A percentile compares a stretch with the other conserved stretches of the same genome.
These are phyloP conservation scores for Paecilomyces formosus DNA, from an alignment of 2,329 filamentous ascomycete species.

Conservation along the genomic window DNA sequence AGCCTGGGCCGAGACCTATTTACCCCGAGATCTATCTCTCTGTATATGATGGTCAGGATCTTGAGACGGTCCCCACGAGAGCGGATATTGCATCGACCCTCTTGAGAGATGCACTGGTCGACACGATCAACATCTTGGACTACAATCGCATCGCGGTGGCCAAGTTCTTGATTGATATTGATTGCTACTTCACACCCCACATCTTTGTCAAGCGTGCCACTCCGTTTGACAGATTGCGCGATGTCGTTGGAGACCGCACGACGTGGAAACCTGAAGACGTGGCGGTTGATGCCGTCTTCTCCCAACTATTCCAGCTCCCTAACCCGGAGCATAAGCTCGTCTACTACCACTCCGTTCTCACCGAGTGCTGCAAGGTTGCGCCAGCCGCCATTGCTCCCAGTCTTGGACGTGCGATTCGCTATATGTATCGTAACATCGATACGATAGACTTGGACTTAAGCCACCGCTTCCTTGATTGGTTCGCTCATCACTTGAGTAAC, in stretches of 20 bases:
- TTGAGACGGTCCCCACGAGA: slow-evolving; percentile 77
- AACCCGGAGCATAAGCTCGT: slow-evolving; percentile 85
- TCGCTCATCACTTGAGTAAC: slow-evolving; percentile 94
- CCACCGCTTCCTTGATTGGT: slow-evolving; percentile 93
- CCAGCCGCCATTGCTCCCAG: slow-evolving; percentile 94
- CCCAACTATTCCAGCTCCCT: slow-evolving; percentile 84
- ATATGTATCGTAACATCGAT: slow-evolving; percentile 74
- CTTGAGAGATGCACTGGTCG: slow-evolving; percentile 75
- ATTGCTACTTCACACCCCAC: slow-evolving; percentile 83
- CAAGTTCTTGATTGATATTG: slow-evolving; percentile 84
- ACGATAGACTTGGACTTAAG: slow-evolving; percentile 79
- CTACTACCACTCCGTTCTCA: slow-evolving; percentile 92
- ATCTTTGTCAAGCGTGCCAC: slow-evolving; percentile 93
- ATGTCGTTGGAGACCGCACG: slow-evolving; percentile 54
- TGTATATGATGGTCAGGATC: slow-evolving; percentile 78
- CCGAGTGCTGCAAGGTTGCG: slow-evolving; percentile 90
- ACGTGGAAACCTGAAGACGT: slow-evolving; percentile 98
- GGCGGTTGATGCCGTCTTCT: slow-evolving; percentile 94
- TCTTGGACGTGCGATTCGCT: slow-evolving; percentile 85
- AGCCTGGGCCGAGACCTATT: slow-evolving; percentile 64
- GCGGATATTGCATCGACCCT: slow-evolving; percentile 72
- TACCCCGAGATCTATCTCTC: slow-evolving; percentile 95
- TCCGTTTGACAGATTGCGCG: slow-evolving; percentile 78
- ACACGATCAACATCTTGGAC: slow-evolving; percentile 90
- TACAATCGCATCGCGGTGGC: slow-evolving; percentile 85